Conservation (phyloP, 2,329 filamentous ascomycete genomes). For the Alternaria angustiovoidea region DNA sequence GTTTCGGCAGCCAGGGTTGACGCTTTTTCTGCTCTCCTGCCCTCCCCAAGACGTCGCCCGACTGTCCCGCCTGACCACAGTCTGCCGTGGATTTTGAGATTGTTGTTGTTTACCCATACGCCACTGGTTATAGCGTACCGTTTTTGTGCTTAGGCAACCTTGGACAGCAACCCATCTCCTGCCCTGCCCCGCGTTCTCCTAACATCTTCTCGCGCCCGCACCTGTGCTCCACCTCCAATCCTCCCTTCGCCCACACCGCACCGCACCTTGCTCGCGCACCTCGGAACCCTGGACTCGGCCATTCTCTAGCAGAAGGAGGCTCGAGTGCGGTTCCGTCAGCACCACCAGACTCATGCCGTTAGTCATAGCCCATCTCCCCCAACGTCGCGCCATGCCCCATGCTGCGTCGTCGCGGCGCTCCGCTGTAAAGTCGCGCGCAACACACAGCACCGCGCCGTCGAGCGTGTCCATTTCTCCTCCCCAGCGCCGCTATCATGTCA, state of each 20-base stretch:
- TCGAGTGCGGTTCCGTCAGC: constrained; percentile 43
- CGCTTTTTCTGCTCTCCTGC: neutral
- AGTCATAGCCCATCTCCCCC: constrained; percentile 51
- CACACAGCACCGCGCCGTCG: constrained; percentile 37
- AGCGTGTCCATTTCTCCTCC: constrained; percentile 42
- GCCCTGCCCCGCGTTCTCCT: neutral
- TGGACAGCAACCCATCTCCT: neutral
- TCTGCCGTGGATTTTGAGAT: constrained; percentile 1
- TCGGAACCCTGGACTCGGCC: constrained; percentile 45
- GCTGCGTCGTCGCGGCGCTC: constrained; percentile 36
- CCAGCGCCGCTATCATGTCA: constrained; percentile 26
- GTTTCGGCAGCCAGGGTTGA: neutral
- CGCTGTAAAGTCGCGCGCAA: constrained; percentile 31
- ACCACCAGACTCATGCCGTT: constrained; percentile 53
- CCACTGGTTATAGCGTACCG: constrained; percentile 1
- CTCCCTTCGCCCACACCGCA: constrained; percentile 23
- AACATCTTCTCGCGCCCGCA: constrained; percentile 1
- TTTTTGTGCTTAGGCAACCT: neutral
- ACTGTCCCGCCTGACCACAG: neutral
- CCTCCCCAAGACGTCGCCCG: constrained; percentile 7
- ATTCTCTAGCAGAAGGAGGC: constrained; percentile 51
- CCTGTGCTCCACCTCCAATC: neutral
- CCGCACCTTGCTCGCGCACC: constrained; percentile 32
- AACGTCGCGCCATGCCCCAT: constrained; percentile 37
- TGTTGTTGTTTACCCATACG: constrained; percentile 17